phyloP scores from a whole-genome alignment of 2,329 filamentous ascomycete species.

The Arthroderma uncinatum region DNA sequence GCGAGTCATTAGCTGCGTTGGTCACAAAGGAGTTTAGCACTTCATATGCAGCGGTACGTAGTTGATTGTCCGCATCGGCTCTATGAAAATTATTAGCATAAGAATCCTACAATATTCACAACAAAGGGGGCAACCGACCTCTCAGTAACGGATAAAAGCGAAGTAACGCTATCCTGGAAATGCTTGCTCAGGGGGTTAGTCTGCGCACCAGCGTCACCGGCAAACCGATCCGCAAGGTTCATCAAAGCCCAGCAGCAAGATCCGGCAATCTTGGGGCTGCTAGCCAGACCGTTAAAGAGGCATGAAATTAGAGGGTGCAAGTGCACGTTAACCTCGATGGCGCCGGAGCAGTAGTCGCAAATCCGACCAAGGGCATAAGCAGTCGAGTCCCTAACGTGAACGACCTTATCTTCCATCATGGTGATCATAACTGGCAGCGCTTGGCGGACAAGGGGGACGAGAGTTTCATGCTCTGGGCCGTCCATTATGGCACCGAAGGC shows the following conservation, averaged over 20 bases:
- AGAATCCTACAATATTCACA: neutral
- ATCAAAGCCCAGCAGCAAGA: constrained; percentile 99
- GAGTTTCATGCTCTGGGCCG: constrained; percentile 80
- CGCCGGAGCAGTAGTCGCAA: constrained; percentile 82
- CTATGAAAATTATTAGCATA: neutral
- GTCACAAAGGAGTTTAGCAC: constrained; percentile 90
- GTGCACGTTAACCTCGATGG: constrained; percentile 75
- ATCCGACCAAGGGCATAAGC: constrained; percentile 94
- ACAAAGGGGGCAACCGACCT: constrained; percentile 34
- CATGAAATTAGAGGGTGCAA: constrained; percentile 76
- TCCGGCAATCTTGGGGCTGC: constrained; percentile 89
- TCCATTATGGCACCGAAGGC: constrained; percentile 99
- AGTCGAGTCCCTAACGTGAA: constrained; percentile 91
- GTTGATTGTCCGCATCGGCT: constrained; percentile 68
- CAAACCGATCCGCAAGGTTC: constrained; percentile 94
- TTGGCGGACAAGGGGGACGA: constrained; percentile 92
- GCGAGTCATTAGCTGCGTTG: constrained; percentile 77
- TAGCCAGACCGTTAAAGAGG: constrained; percentile 79
- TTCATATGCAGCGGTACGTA: constrained; percentile 92
- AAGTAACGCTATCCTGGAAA: constrained; percentile 84
- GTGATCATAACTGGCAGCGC: constrained; percentile 81
- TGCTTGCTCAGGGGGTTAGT: constrained; percentile 77
- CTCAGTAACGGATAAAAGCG: constrained; percentile 75
- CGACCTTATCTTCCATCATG: constrained; percentile 80
- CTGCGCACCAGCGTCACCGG: constrained; percentile 67